A percentile compares a stretch with the other conserved stretches of the same genome.
Evolutionary conservation across 495 filamentous ascomycete genomes (phyloP).

Genomic region (Collariella sp.): DNA sequence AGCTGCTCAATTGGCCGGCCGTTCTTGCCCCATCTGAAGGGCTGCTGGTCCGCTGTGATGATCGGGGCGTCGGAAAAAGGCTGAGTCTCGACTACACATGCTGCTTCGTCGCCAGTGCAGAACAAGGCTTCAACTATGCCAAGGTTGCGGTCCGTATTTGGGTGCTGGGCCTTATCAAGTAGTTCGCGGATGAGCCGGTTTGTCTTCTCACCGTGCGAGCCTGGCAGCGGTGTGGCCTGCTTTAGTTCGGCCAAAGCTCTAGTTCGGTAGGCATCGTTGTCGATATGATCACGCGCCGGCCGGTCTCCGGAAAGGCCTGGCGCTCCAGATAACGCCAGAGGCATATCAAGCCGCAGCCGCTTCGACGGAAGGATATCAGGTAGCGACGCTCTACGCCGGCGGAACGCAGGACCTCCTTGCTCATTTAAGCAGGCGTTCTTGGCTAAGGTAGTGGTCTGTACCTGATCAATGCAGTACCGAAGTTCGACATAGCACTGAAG

Average conservation of each 20-base stretch:
- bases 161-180: neutral
- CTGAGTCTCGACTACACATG: neutral
- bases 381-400: too few relatives aligned
- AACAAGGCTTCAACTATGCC: slow-evolving; percentile 3
- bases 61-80: neutral
- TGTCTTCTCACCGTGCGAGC: neutral
- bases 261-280: neutral
- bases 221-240: neutral
- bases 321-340: too few relatives aligned
- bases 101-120: slow-evolving; percentile 4
- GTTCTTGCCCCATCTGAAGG: slow-evolving; percentile 6
- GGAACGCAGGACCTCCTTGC: too few relatives aligned
- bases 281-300: neutral
- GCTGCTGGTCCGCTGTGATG: slow-evolving; percentile 10
- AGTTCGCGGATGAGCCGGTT: neutral
- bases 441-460: too few relatives aligned
- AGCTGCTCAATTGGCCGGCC: slow-evolving; percentile 12
- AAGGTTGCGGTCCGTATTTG: neutral
- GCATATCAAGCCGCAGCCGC: too few relatives aligned
- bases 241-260: neutral
- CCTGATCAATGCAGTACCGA: too few relatives aligned
- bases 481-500: too few relatives aligned
- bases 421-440: too few relatives aligned
- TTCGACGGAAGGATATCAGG: too few relatives aligned
- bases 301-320: neutral